Percentiles rank a stretch among this genome's conserved stretches.
Conservation (phyloP, 805 yeast genomes). For the Saccharomycopsis babjevae region DNA sequence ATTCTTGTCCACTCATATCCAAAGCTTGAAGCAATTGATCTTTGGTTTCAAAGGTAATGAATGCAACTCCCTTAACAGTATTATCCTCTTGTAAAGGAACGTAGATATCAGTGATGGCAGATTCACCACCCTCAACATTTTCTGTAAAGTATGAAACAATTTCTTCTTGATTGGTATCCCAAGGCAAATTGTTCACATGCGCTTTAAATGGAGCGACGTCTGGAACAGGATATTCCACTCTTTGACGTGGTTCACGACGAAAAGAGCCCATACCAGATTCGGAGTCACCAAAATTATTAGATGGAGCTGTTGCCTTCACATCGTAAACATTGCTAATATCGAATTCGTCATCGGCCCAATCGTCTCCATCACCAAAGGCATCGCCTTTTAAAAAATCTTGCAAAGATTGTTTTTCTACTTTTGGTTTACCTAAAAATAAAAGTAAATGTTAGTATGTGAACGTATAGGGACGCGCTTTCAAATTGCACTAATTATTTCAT, state of each 20-base stretch:
- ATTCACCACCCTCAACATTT: constrained; percentile 19
- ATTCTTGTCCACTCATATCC: constrained; percentile 55
- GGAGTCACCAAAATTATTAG: constrained; percentile 23
- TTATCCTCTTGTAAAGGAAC: constrained; percentile 65
- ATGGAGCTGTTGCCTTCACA: constrained; percentile 24
- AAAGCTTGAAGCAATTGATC: constrained; percentile 71
- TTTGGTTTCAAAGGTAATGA: constrained; percentile 69
- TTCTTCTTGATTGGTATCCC: constrained; percentile 62
- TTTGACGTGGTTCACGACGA: constrained; percentile 33
- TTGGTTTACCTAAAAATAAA: constrained; percentile 33
- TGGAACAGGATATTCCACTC: constrained; percentile 77
- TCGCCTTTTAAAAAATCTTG: constrained; percentile 76
- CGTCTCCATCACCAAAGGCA: constrained; percentile 46
- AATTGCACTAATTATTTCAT: too few species aligned
- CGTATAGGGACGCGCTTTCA: too few species aligned
- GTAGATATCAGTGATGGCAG: constrained; percentile 49
- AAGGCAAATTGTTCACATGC: constrained; percentile 77
- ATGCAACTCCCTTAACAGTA: constrained; percentile 78
- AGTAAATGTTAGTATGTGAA: background rate
- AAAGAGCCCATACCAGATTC: constrained; percentile 22
- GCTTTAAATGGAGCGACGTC: constrained; percentile 88
- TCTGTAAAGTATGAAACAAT: constrained; percentile 53
- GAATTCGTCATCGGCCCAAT: constrained; percentile 81
- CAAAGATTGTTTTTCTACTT: constrained; percentile 72
- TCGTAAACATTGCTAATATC: constrained; percentile 57